Conservation (phyloP, 208 protist genomes). For the Trypanosoma avium region DNA sequence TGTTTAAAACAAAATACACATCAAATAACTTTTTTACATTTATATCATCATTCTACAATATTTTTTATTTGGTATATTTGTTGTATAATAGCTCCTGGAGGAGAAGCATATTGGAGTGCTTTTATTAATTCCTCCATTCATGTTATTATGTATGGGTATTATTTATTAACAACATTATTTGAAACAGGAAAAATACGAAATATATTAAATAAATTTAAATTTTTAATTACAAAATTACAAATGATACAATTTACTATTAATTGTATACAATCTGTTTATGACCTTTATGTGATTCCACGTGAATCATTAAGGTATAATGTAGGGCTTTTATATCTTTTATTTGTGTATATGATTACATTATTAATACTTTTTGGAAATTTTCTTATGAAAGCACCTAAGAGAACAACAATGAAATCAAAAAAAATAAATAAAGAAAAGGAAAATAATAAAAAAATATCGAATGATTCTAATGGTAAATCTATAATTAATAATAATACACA, state of each 20-base stretch:
- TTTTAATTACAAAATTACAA: constrained; percentile 77
- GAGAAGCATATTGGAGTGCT: constrained; percentile 80
- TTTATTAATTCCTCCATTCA: constrained; percentile 81
- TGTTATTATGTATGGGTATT: constrained; percentile 86
- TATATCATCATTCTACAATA: constrained; percentile 82
- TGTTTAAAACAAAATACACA: constrained; percentile 74
- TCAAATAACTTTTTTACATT: constrained; percentile 78
- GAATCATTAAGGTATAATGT: constrained; percentile 49
- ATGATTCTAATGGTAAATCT: no score
- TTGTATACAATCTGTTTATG: constrained; percentile 69
- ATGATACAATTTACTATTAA: constrained; percentile 76
- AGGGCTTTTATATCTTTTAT: constrained; percentile 50
- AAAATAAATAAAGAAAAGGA: background rate
- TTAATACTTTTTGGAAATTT: constrained; percentile 79
- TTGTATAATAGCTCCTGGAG: constrained; percentile 43
- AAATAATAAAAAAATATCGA: no score
- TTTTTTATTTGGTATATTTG: constrained; percentile 77
- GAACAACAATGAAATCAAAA: background rate
- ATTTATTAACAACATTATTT: constrained; percentile 72
- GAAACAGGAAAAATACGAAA: constrained; percentile 45
- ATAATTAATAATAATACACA: background rate
- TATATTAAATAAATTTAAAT: constrained; percentile 68
- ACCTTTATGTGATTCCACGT: constrained; percentile 53
- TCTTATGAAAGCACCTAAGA: constrained; percentile 28
- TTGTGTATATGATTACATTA: constrained; percentile 82